Base-by-base conservation (phyloP, 495 filamentous ascomycete genomes). In the Aspergillus olivimuriae region DNA sequence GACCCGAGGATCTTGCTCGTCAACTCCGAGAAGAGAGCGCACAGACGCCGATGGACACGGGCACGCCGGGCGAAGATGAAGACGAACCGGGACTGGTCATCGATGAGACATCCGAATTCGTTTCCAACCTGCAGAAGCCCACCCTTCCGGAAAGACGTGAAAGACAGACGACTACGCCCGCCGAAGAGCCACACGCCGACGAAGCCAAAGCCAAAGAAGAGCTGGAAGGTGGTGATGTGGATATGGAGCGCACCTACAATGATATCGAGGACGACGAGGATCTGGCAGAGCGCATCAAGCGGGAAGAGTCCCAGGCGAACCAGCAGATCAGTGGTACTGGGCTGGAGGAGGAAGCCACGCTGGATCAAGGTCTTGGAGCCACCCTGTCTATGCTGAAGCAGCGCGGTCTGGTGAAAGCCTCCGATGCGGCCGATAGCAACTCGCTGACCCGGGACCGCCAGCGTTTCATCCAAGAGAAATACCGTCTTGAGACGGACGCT, bases 61-160 rank as follows among this genome's bases (percentile, higher is more conserved):
- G 70, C 61, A 61, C 38, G 30, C 54, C 62, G 0, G 67, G 71
- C 9, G 71, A 63, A 1, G 69, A 63, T 18, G 73, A 72, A 14
- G 78, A 82, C 47, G 81, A 79, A 19, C 77, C 75, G 12, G 90
- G 90, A 21, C 70, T 96, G 9, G 75, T 97, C 11, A 88, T 98
- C 43, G 89, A 96, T 50, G 91, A 97, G 58, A 95, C 91, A 11
- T 85, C 88, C 3, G 89, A 95, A 48, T 98, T 98, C 57, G 87
- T 98, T 19, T 82, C 88, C 15, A 87, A 88, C 50, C 62, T 98
- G 41, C 80, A 83, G 52, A 82, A 80, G 49, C 77, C 74, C 9
- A 68, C 67, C n/a, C 66, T 75, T n/a, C 80, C 80, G n/a, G 83
- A 86, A 50, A 75, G 72, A 22, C 56, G 60, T 45, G 57, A 71